phyloP scores from a whole-genome alignment of 805 yeast species.

The Teunomyces panamensis region DNA sequence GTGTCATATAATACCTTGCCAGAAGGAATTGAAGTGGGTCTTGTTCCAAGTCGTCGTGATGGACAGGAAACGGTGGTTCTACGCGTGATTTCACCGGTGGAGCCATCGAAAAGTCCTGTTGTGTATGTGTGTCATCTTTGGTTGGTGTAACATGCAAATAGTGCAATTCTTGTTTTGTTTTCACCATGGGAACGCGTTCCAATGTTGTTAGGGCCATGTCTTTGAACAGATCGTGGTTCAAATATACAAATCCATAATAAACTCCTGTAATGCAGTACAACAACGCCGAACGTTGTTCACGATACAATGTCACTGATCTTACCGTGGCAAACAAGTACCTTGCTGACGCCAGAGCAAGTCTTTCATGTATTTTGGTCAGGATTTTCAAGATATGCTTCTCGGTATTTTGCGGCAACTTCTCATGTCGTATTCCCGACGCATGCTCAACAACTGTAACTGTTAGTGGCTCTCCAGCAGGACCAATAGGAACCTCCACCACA shows the following conservation, averaged over 20 bases:
- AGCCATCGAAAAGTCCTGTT: slow-evolving; percentile 14
- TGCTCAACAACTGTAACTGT: slow-evolving; percentile 13
- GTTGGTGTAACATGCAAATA: not conserved
- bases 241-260: slow-evolving; percentile 11
- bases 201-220: not conserved
- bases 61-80: slow-evolving; percentile 9
- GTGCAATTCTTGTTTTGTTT: not conserved
- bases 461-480: slow-evolving; percentile 2
- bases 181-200: not conserved
- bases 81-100: slow-evolving; percentile 9
- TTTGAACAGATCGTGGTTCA: slow-evolving; percentile 8
- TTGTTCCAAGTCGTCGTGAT: not conserved
- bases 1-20: slow-evolving; percentile 32
- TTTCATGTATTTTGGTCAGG: slow-evolving; percentile 4
- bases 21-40: slow-evolving; percentile 31
- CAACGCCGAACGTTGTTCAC: slow-evolving; percentile 11
- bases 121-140: not conserved
- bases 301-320: slow-evolving; percentile 12
- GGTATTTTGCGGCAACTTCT: slow-evolving; percentile 1
- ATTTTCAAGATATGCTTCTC: slow-evolving; percentile 9
- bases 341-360: slow-evolving; percentile 6
- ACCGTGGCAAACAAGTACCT: slow-evolving; percentile 14
- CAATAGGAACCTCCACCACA: not conserved
- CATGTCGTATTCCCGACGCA: slow-evolving; percentile 5
- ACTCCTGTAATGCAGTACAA: slow-evolving; percentile 11